Base-by-base conservation (phyloP, 2,329 filamentous ascomycete genomes). In the Ophiocordyceps sinensis region DNA sequence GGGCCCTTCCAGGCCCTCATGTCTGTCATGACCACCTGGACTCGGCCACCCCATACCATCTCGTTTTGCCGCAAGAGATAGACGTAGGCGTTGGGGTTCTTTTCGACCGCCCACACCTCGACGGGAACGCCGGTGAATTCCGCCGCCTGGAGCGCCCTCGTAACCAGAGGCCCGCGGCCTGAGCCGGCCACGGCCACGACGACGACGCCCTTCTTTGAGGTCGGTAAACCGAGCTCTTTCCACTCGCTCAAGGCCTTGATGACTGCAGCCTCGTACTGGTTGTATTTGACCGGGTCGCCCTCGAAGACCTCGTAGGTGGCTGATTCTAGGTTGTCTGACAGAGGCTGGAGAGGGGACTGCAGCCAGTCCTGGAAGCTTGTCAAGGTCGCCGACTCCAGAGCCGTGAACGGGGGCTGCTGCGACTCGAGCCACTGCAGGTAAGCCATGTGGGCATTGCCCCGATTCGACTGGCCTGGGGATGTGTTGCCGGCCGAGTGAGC, bases 241-340 rank as follows among this genome's bases (percentile, higher is more conserved):
- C 91, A 93, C 53, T 96, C 88, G 12, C 66, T 70, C 46, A 98
- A 68, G 1, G 91, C 89, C 48, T 84, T 77, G 4, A 77, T 75
- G 43, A 93, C 82, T 13, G 91, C 91, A 37, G 73, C 70, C 59
- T 96, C 87, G 57, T 98, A 98, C 71, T 89, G 93, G 48, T 87
- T 79, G 58, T 98, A 98, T 62, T 98, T 98, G 63, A 98, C 84
- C 0, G 91, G 91, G 48, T 98, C 93, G 50, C 93, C 93, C 59
- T 98, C 91, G 53, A 98, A 98, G 2, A 96, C 89, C 57, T 98
- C 91, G 59, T 98, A 98, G 0, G 91, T 98, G 35, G 94, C 84
- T 37, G 87, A 94, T 59, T 98, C 93, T 13, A 98, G 71, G 51
- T 98, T 98, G 60, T 98, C 91, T 0, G 89, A 89, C 13, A 98